Percentiles rank a stretch among this genome's conserved stretches.
These are phyloP conservation scores for Parascedosporium putredinis DNA, from an alignment of 2,329 filamentous ascomycete species.

Conservation along the genomic window DNA sequence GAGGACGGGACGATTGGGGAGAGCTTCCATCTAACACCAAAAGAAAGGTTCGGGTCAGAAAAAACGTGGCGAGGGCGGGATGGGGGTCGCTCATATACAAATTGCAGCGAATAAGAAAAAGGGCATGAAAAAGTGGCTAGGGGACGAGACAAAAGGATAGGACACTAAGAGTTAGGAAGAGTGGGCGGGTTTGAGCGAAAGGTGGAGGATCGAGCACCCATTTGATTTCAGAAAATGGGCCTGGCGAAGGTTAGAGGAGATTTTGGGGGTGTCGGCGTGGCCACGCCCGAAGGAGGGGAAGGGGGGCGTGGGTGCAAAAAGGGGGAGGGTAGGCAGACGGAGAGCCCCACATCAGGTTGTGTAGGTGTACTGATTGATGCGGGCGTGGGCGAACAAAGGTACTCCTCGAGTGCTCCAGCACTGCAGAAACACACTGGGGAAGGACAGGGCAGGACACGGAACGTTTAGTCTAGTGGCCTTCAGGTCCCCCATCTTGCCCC, in stretches of 20 bases:
- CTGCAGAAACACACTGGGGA: background rate
- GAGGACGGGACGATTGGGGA: slow-evolving; percentile 1
- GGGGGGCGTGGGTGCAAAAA: background rate
- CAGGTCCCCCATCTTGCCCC: no score
- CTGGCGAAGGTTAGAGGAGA: background rate
- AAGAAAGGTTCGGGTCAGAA: slow-evolving; percentile 5
- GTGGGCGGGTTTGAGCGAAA: slow-evolving; percentile 1
- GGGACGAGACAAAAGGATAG: background rate
- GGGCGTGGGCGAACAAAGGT: background rate
- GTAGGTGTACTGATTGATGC: no score
- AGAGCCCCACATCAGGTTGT: no score
- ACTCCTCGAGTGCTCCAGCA: background rate
- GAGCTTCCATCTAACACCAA: slow-evolving; percentile 8
- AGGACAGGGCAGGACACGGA: no score
- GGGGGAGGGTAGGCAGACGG: no score
- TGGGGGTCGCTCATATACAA: slow-evolving; percentile 7
- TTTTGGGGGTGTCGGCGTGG: background rate
- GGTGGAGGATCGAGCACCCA: slow-evolving; percentile 8
- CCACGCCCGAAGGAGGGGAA: background rate
- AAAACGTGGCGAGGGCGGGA: slow-evolving; percentile 7
- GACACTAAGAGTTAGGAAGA: background rate
- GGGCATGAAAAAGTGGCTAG: background rate
- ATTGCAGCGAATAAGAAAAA: slow-evolving; percentile 6
- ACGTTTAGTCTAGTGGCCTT: no score
- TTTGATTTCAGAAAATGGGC: slow-evolving; percentile 2